Conservation (phyloP, 495 filamentous ascomycete species). For the Annulohypoxylon maeteangense region DNA sequence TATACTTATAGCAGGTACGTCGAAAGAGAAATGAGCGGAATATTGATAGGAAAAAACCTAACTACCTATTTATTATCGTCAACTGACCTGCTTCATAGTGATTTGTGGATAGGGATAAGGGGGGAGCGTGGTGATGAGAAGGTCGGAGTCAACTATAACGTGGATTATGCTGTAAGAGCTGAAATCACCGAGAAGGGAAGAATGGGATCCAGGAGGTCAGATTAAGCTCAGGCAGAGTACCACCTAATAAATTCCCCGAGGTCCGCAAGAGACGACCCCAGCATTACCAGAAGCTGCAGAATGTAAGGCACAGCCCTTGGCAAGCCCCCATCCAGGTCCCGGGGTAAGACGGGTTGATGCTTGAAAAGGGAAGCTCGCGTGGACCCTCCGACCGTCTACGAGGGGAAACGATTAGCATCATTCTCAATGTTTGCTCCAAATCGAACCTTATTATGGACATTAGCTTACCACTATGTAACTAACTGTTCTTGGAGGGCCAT, state of each 20-base stretch:
- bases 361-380: neutral
- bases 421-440: neutral
- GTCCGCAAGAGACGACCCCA: neutral
- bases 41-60: neutral
- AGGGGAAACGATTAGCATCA: neutral
- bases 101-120: neutral
- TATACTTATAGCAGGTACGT: neutral
- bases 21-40: neutral
- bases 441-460: neutral
- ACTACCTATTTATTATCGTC: neutral
- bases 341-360: neutral
- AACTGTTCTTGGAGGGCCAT: neutral
- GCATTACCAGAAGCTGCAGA: neutral
- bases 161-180: neutral
- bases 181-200: neutral
- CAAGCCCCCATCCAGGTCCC: neutral
- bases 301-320: constrained; percentile 4
- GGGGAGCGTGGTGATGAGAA: neutral
- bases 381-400: neutral
- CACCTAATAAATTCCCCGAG: constrained; percentile 14
- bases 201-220: constrained; percentile 9
- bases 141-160: neutral
- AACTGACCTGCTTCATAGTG: neutral
- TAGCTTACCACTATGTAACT: neutral
- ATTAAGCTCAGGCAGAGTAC: constrained; percentile 27